These are phyloP conservation scores for Rossbeevera mucosa DNA, from an alignment of 768 basidiomycete species.

Conservation along the genomic window DNA sequence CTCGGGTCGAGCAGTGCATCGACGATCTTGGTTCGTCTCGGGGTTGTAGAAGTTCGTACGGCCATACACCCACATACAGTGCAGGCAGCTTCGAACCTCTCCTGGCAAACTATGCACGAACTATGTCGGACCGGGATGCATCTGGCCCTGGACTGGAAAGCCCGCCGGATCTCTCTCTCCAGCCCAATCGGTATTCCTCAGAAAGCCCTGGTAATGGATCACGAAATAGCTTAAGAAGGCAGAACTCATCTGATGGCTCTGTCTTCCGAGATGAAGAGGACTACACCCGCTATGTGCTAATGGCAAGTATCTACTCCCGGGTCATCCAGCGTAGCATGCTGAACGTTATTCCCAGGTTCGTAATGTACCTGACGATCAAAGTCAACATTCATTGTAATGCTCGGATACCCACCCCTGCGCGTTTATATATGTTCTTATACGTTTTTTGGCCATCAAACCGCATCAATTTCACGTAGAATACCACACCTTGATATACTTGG, in stretches of 20 bases:
- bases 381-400: constrained; percentile 28
- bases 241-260: constrained; percentile 21
- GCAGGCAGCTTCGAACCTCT: constrained; percentile 60
- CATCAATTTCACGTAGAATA: constrained; percentile 1
- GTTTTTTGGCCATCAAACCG: constrained; percentile 5
- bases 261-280: constrained; percentile 48
- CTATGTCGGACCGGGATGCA: constrained; percentile 18
- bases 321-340: constrained; percentile 3
- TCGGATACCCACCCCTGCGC: background rate
- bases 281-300: constrained; percentile 53
- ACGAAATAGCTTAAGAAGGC: constrained; percentile 19
- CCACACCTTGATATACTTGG: constrained; percentile 12
- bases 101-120: constrained; percentile 41
- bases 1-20: constrained; percentile 20
- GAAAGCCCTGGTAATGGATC: constrained; percentile 26
- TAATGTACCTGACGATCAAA: constrained; percentile 46
- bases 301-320: constrained; percentile 33
- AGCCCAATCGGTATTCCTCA: constrained; percentile 6
- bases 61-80: constrained; percentile 47
- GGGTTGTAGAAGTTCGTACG: constrained; percentile 30
- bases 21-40: constrained; percentile 27
- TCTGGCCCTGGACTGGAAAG: constrained; percentile 14
- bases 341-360: constrained; percentile 42
- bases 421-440: constrained; percentile 6
- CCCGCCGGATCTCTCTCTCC: constrained; percentile 29